Evolutionary conservation across 1,284 basidiomycete species (phyloP).

Genomic region (Cutaneotrichosporon cutaneum): DNA sequence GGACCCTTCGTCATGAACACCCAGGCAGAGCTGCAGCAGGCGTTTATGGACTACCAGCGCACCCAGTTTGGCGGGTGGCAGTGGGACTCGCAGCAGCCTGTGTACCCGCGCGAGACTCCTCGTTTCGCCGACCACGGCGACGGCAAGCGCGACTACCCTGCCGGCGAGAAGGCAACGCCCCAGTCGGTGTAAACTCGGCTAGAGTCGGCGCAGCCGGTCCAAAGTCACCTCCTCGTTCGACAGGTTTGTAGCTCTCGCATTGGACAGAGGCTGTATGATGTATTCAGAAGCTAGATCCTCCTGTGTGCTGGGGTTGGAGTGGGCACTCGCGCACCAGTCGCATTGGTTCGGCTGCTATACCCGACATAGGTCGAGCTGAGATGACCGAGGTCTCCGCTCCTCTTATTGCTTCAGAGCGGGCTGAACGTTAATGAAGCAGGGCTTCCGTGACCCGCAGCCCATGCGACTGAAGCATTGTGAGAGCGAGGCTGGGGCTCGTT

Average conservation of each 20-base stretch:
- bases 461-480: too few species aligned
- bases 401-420: too few species aligned
- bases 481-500: too few species aligned
- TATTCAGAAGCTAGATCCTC: neutral
- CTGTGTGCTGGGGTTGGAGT: too few species aligned
- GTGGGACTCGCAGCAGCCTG: constrained; percentile 13
- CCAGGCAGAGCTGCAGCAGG: constrained; percentile 20
- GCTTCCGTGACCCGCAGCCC: too few species aligned
- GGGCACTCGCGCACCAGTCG: too few species aligned
- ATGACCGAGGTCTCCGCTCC: too few species aligned
- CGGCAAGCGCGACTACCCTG: constrained; percentile 19
- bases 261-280: neutral
- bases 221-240: neutral
- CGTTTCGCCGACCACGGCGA: constrained; percentile 21
- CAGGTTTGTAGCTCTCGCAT: neutral
- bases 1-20: constrained; percentile 28
- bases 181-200: neutral
- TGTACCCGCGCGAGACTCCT: constrained; percentile 7
- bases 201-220: too few species aligned
- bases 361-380: too few species aligned
- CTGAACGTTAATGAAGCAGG: too few species aligned
- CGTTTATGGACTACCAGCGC: constrained; percentile 19
- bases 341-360: too few species aligned
- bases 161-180: constrained; percentile 1
- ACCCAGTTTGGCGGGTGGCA: constrained; percentile 20